These are phyloP conservation scores for Solanum tacnaense DNA, from an alignment of 257 asterid genomes.

Conservation along the genomic window DNA sequence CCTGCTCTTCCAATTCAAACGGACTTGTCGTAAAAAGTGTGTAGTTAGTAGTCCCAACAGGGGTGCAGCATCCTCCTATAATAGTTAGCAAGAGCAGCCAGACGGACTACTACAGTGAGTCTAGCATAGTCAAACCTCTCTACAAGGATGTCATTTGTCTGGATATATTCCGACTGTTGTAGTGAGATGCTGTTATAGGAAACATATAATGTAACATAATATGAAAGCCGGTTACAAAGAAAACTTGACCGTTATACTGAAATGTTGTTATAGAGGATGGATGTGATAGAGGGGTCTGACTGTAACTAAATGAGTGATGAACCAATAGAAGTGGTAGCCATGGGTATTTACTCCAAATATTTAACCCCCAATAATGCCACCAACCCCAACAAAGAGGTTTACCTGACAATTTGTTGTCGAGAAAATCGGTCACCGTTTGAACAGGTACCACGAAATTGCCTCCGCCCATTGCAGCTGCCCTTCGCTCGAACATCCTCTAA, in stretches of 20 bases:
- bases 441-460: constrained; percentile 87
- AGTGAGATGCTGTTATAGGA: neutral
- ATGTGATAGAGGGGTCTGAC: neutral
- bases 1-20: neutral
- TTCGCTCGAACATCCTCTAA: constrained; percentile 61
- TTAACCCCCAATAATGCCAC: neutral
- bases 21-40: neutral
- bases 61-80: neutral
- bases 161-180: neutral
- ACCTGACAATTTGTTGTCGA: constrained; percentile 61
- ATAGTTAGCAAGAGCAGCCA: neutral
- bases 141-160: neutral
- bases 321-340: neutral
- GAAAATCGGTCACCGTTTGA: constrained; percentile 70
- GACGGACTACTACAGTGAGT: neutral
- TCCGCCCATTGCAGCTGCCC: constrained; percentile 91
- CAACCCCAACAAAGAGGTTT: neutral
- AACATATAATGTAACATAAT: neutral
- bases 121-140: neutral
- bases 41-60: neutral
- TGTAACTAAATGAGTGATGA: neutral
- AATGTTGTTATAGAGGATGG: neutral
- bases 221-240: neutral
- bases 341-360: neutral
- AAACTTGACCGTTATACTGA: neutral